Base-by-base conservation (phyloP, 2,329 filamentous ascomycete genomes). In the Cladophialophora bantiana region DNA sequence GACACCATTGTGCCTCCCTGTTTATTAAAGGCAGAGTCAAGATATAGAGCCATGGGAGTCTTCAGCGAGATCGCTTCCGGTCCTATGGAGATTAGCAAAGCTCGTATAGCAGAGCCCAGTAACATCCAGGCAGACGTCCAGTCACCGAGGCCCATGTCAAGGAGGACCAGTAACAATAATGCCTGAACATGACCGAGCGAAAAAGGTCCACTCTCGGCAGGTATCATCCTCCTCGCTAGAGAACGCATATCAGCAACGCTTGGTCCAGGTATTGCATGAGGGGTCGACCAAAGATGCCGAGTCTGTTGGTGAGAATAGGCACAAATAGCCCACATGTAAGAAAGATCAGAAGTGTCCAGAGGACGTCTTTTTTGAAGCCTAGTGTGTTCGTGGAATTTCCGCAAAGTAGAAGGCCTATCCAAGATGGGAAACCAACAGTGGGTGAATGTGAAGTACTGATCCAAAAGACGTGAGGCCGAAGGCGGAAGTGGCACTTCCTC, bases 381-480 rank as follows among this genome's bases (percentile, higher is more conserved):
- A 12, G 77, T 54, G 83, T 82, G 72, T 6, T 82, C 79, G 72
- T 87, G 88, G n/a, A 83, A 85, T 3, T 83, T 78, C 64, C 84
- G 84, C 15, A 87, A 76, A 7, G 87, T 80, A 64, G 84, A 83
- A 68, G 87, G 83, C 72, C 86, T 87, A 57, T 86, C 83, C 32
- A 84, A 79, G n/a, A 88, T 82, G 0, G 86, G 86, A 35, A 88
- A 81, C 86, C 86, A 88, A 32, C 82, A 82, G 70, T 88, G 85
- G 0, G 84, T 86, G 63, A 83, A 83, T 0, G 84, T 81, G 68
- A 87, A 87, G 70, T 87, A 88, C 10, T 83, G 78, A 71, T 88
- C 85, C 40, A 88, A 76, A 6, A 87, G 75, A 15, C 79, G 78
- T 74, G 85, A 85, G 7, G 84, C 80, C 62, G 84, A 80, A 32